Percentiles rank a stretch among this genome's conserved stretches.
Evolutionary conservation across 2,329 filamentous ascomycete genomes (phyloP).

Genomic region (Colletotrichum coccodes): DNA sequence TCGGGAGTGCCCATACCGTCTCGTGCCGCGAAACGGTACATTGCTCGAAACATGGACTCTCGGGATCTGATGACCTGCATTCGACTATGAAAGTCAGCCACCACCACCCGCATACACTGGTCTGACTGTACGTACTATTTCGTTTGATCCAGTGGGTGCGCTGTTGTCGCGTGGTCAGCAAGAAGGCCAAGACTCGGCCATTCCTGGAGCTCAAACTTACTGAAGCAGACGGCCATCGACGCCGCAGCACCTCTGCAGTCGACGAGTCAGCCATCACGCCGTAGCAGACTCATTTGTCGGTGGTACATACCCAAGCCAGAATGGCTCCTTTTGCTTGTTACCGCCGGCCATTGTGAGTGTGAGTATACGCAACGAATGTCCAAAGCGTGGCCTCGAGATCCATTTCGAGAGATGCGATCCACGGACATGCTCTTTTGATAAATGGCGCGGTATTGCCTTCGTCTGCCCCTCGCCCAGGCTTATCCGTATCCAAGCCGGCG

Average conservation of each 20-base stretch:
- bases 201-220: conserved; percentile 39
- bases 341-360: conserved; percentile 11
- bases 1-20: conserved; percentile 43
- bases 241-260: conserved; percentile 51
- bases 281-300: fast-evolving
- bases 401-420: not conserved
- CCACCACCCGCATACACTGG: not conserved
- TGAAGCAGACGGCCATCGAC: conserved; percentile 57
- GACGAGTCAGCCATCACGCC: not conserved
- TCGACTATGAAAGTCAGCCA: conserved; percentile 40
- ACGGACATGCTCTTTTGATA: conserved; percentile 25
- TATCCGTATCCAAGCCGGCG: not conserved
- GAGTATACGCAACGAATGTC: not conserved
- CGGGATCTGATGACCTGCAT: conserved; percentile 56
- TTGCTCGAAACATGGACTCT: conserved; percentile 50
- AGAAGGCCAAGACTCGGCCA: not conserved
- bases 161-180: conserved; percentile 34
- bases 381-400: not conserved
- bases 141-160: conserved; percentile 56
- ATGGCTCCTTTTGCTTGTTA: conserved; percentile 49
- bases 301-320: conserved; percentile 53
- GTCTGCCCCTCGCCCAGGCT: not conserved
- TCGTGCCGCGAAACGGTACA: conserved; percentile 49
- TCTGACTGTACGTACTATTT: conserved; percentile 49
- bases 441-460: not conserved